Conservation (phyloP, 176 grass and related monocot species). For the Carex scoparia region DNA sequence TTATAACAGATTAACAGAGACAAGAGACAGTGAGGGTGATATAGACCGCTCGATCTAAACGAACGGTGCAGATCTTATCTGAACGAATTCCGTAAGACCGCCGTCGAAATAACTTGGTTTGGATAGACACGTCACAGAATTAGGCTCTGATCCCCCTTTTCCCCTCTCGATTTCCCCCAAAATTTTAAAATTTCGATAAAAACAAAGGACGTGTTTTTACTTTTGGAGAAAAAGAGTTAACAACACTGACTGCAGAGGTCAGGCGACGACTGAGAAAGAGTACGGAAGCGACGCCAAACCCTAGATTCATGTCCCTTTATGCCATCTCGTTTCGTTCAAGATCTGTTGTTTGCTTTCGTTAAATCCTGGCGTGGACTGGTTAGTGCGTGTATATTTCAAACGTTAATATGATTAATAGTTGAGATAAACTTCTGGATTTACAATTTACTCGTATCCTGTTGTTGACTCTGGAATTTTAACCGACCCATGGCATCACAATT, state of each 20-base stretch:
- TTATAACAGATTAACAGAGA: no score
- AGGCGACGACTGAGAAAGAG: neutral
- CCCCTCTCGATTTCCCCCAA: no score
- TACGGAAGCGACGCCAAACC: neutral
- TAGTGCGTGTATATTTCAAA: neutral
- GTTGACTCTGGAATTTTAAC: neutral
- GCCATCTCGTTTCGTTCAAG: neutral
- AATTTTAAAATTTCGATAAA: neutral
- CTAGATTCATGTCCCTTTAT: neutral
- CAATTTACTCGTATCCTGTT: neutral
- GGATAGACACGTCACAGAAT: no score
- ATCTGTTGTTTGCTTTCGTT: slow-evolving; percentile 4
- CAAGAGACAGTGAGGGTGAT: no score
- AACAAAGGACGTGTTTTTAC: neutral
- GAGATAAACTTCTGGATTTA: neutral
- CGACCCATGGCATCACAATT: neutral
- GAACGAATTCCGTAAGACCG: no score
- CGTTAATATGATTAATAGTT: neutral
- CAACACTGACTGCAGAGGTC: neutral
- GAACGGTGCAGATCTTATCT: no score
- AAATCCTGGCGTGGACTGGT: neutral
- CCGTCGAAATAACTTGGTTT: no score
- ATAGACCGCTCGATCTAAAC: no score
- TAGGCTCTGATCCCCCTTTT: no score
- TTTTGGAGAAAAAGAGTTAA: neutral